Evolutionary conservation across 306 rosid species (phyloP), one percentile per base, ranked within the genome.

Genomic region (Canavalia ensiformis): DNA sequence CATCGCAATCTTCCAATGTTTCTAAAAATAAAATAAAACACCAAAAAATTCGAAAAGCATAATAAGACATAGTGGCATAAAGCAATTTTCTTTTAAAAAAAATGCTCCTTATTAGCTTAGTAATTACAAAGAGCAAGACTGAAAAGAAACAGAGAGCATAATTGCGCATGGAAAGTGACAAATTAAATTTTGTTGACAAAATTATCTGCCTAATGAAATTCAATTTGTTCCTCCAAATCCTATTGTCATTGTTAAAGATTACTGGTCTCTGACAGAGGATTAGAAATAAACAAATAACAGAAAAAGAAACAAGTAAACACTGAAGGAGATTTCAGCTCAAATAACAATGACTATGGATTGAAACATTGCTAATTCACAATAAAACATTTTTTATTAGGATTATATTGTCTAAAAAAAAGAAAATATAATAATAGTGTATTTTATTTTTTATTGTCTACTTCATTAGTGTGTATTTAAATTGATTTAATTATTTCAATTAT

Each of bases 221-320:
- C 57, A 64, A 46, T 72, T 75, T 69, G 66, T 49, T 39, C 74
- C 63, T 47, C 76, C 68, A 78, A 44, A 84, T 69, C 72, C 85
- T 75, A 68, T 81, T 68, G n/a, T 89, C 85, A 81, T 84, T 81
- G 88, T 82, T 82, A 80, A 62, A 78, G 13, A 77, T 86, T 79
- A 54, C 83, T 78, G 77, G 75, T 80, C 86, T 70, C 64, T 46
- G 65, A 78, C 74, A 46, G 47, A 46, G 47, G 72, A 76, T 59
- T 42, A 30, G 57, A 82, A 78, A 66, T 37, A 71, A 79, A 77
- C 52, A 65, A 72, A 37, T 56, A 79, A 51, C 5, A 56, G 83
- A 82, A 85, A 68, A 85, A 82, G 79, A 81, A 85, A 87, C 55
- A 75, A 56, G 82, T 31, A 49, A 79, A 78, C 82, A 67, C 57